Evolutionary conservation across 1,284 basidiomycete species (phyloP), one percentile per base, ranked within the genome.

Genomic region (Meira nashicola): DNA sequence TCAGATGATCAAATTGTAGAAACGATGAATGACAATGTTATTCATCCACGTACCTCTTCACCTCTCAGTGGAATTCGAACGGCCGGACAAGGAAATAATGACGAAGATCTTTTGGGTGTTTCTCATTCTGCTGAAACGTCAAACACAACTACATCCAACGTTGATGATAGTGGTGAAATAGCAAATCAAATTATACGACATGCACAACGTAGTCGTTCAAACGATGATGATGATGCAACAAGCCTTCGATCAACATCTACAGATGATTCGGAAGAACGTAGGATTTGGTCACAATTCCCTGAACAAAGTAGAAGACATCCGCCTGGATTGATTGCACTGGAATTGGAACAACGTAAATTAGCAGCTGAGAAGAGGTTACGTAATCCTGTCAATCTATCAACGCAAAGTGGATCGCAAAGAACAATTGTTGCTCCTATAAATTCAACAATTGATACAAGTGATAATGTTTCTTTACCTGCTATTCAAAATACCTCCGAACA

Each of bases 201-300:
- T 37, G 48, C 48, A 37, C 48, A 33, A 37, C n/a, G 38, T 14
- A 17, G 17, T 23, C 21, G 43, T 3, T 4, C 17, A 44, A 44
- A 23, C 40, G 21, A n/a, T 23, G 23, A 44, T 23, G 40, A 33
- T 6, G 41, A 47, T 10, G 15, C 39, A 55, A 12, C 54, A 38
- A 44, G 51, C 21, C 21, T 21, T 2, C 19, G 25, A n/a, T 19
- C 55, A 17, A 11, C 55, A 11, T 49, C 55, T 33, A 37, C 55
- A 2, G 55, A 56, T 9, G 68, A 70, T 43, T 68, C 64, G 9
- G 68, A 70, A 25, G 68, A 72, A 49, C 44, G 58, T 1, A 58
- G 68, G 4, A 54, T 72, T 1, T 72, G 70, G 70, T 60, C 61
- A 2, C 59, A 62, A 4, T 72, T 72, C 59, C 70, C 70, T 0